These are phyloP conservation scores for Lichtheimia ornata DNA, from an alignment of 371 early-diverging fungal genomes.

Conservation along the genomic window DNA sequence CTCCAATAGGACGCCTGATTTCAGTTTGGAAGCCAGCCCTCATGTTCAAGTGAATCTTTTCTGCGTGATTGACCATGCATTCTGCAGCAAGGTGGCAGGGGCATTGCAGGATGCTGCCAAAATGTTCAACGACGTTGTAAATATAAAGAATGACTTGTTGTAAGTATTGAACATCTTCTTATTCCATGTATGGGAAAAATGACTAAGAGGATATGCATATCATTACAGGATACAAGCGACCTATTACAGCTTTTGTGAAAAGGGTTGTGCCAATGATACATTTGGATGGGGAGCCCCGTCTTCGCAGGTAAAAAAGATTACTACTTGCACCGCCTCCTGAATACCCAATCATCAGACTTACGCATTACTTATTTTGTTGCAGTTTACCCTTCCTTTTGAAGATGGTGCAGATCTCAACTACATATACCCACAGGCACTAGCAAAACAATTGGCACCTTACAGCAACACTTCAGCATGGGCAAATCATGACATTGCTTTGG, in stretches of 20 bases:
- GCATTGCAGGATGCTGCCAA: slow-evolving; percentile 36
- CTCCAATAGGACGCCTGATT: slow-evolving; percentile 18
- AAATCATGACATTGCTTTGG: slow-evolving; percentile 43
- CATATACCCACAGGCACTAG: slow-evolving; percentile 50
- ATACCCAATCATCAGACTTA: background rate
- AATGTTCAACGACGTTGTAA: slow-evolving; percentile 38
- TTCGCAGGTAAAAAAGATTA: slow-evolving; percentile 29
- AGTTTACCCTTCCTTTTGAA: slow-evolving; percentile 52
- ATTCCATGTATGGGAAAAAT: background rate
- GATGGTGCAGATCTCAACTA: slow-evolving; percentile 50
- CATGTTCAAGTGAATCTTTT: slow-evolving; percentile 16
- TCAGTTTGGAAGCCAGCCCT: slow-evolving; percentile 11
- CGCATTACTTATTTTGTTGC: background rate
- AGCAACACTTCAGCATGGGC: slow-evolving; percentile 43
- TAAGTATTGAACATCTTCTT: slow-evolving; percentile 17
- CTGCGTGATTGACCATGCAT: slow-evolving; percentile 16
- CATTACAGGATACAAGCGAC: slow-evolving; percentile 8
- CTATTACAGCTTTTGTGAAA: slow-evolving; percentile 35
- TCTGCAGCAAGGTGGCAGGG: slow-evolving; percentile 36
- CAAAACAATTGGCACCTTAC: slow-evolving; percentile 48
- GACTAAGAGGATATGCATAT: background rate
- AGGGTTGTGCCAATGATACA: slow-evolving; percentile 35
- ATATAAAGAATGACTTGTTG: slow-evolving; percentile 38
- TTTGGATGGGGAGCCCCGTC: slow-evolving; percentile 46
- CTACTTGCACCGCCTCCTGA: background rate